Conservation (phyloP, 2,329 filamentous ascomycete species). For the Pezizomycotina sp. region DNA sequence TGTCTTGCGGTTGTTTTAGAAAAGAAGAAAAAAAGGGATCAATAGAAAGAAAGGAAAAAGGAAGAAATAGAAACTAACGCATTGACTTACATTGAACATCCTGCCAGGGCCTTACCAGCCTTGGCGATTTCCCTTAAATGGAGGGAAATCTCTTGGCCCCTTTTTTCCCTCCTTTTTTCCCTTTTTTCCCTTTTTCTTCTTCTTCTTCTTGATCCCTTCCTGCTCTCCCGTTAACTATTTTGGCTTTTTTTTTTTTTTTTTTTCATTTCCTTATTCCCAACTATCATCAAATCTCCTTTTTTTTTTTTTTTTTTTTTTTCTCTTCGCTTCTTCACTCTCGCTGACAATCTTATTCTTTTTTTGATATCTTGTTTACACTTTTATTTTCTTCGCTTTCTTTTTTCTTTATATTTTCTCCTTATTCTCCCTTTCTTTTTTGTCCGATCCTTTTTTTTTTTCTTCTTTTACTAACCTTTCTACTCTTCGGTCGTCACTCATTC, state of each 20-base stretch:
- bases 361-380: slow-evolving; percentile 4
- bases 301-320: slow-evolving; percentile 25
- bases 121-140: too few species aligned
- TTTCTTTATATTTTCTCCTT: too few species aligned
- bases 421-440: too few species aligned
- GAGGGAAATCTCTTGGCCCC: slow-evolving; percentile 4
- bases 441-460: slow-evolving; percentile 19
- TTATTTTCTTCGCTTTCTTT: slow-evolving; percentile 19
- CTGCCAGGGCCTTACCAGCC: slow-evolving; percentile 4
- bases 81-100: background rate
- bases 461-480: slow-evolving; percentile 11
- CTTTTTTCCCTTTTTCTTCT: slow-evolving; percentile 9
- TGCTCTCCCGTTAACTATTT: slow-evolving; percentile 25
- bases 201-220: slow-evolving; percentile 24
- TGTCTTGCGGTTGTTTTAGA: background rate
- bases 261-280: slow-evolving; percentile 5
- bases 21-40: slow-evolving; percentile 1
- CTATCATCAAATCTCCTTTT: too few species aligned
- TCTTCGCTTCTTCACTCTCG: slow-evolving; percentile 3
- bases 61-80: background rate
- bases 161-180: background rate
- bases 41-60: background rate
- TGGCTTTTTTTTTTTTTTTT: slow-evolving; percentile 19
- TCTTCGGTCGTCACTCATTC: too few species aligned
- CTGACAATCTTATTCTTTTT: slow-evolving; percentile 21